Evolutionary conservation across 345 rosid species (phyloP).

Genomic region (Excoecaria cochinchinensis): DNA sequence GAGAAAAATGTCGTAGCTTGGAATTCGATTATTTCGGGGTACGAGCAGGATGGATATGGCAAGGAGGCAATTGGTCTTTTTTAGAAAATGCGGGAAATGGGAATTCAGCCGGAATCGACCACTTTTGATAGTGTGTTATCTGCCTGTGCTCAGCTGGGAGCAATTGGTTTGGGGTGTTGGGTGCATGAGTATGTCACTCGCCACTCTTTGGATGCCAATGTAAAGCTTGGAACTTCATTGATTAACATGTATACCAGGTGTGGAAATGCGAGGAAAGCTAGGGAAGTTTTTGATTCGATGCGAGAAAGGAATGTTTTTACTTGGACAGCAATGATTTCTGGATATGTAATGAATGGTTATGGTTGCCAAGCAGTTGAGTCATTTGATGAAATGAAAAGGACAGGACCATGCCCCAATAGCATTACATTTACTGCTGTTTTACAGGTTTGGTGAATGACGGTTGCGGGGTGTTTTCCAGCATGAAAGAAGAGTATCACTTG

Average conservation of each 20-base stretch:
- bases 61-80: conserved; percentile 61
- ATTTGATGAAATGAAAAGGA: conserved; percentile 47
- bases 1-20: conserved; percentile 65
- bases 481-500: conserved; percentile 45
- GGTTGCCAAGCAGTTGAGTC: conserved; percentile 58
- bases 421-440: conserved; percentile 77
- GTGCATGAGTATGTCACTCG: conserved; percentile 48
- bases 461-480: conserved; percentile 45
- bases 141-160: conserved; percentile 76
- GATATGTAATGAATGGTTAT: conserved; percentile 74
- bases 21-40: conserved; percentile 80
- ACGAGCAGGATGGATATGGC: conserved; percentile 71
- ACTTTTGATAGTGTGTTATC: conserved; percentile 66
- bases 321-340: conserved; percentile 91
- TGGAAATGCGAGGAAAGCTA: conserved; percentile 56
- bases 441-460: conserved; percentile 66
- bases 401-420: conserved; percentile 50
- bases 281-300: conserved; percentile 65
- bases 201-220: conserved; percentile 49
- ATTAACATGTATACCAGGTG: conserved; percentile 83
- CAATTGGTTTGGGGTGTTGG: conserved; percentile 58
- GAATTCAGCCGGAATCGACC: conserved; percentile 56
- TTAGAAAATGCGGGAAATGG: conserved; percentile 45
- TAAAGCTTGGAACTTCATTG: conserved; percentile 69
- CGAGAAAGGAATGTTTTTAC: conserved; percentile 66